Base-by-base conservation (phyloP, 2,329 filamentous ascomycete genomes). In the Periconia macrospinosa region DNA sequence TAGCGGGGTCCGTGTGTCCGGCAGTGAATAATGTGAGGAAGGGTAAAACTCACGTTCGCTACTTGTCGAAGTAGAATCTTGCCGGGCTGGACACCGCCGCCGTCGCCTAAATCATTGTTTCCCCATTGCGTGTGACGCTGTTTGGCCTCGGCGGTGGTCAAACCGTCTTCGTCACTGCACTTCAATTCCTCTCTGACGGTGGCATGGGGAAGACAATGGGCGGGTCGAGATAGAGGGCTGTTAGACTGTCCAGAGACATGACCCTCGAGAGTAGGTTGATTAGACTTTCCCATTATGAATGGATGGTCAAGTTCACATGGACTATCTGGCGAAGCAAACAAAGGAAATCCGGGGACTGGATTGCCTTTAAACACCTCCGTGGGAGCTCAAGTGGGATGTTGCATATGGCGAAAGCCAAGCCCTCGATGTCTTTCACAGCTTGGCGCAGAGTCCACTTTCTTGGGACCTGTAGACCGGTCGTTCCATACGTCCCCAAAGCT, bases 41-140 rank as follows among this genome's bases (percentile, higher is more conserved):
- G 15, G n/a, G 3, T n/a, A 33, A 30, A 23, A 40, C 91, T 91
- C 53, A 89, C 88, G 78, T 92, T 92, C 68, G 86, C 83, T 19
- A 91, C 73, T 70, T 92, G 89, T 63, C 87, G 86, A 53, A 88
- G 76, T 45, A 92, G 76, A 41, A 92, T 90, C 63, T 87, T 92
- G 64, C 81, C 86, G 79, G 88, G 86, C 81, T 67, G 83, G 45
- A 92, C 86, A 27, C 83, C 83, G 27, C 82, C 85, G 18, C 81
- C 86, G 18, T 90, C 83, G 43, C 90, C 84, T 18, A 92, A 79
- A 67, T 90, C 86, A 75, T 92, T 92, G 17, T 74, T 78, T 47
- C 87, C 87, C 67, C 87, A 86, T 54, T 82, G 78, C 19, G 81
- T 72, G 52, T 86, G 80, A 20, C 87, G 77, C 52, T 83, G 73